Evolutionary conservation across 2,329 filamentous ascomycete genomes (phyloP), one percentile per base, ranked within the genome.

Genomic region (Fusarium sp.): DNA sequence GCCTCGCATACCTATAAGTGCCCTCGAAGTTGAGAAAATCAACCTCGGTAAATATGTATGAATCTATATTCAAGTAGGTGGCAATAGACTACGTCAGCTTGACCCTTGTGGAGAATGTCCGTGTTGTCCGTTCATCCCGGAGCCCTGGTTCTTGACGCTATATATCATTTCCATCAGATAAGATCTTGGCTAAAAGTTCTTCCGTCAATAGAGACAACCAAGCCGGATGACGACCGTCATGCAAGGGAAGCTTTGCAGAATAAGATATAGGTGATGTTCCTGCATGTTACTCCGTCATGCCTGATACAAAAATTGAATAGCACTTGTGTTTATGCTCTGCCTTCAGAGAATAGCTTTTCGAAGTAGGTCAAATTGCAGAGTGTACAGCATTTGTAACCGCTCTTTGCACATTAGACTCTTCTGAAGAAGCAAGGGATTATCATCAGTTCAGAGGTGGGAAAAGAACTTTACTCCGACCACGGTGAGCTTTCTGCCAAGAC

Each of bases 101-200:
- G 36, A 36, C 10, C 36, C 11, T n/a, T 50, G 31, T 28, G 30
- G 42, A 54, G 56, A 36, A 36, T 30, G n/a, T 47, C 36, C 28
- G 24, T 41, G 31, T 45, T 10, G 26, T 48, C 35, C 4, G 30
- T 67, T 41, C 31, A 45, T 50, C 30, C 31, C n/a, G 26, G 28
- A 42, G 51, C 54, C 64, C 33, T 61, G 36, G 56, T 38, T 50
- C 62, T 50, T 24, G 33, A 67, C 42, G 15, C n/a, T 50, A 26
- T 28, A 31, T 38, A 20, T 26, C 38, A 38, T 47, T 38, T 61
- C 22, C 47, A 62, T 68, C 63, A 62, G 63, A 62, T 55, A 68
- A 68, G 47, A 68, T 68, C 48, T 42, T 67, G 64, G 61, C 28
- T 44, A 55, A 61, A 53, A 28, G 44, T 62, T 65, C n/a, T 33